Percentiles rank a stretch among this genome's conserved stretches.
Evolutionary conservation across 2,329 filamentous ascomycete species (phyloP).

Genomic region (Claviceps fusiformis): DNA sequence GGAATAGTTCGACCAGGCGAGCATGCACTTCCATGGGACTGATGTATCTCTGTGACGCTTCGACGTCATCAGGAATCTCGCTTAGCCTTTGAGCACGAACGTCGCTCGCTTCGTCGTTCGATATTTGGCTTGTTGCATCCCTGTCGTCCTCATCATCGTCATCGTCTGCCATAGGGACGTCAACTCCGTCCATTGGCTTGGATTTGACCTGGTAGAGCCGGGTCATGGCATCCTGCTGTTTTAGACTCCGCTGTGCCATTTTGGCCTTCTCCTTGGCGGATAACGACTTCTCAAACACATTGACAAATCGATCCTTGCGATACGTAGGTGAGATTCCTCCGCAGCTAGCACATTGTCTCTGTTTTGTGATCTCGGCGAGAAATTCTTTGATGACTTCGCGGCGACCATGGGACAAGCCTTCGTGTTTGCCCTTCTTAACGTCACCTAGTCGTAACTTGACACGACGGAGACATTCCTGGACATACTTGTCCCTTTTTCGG

Average conservation of each 20-base stretch:
- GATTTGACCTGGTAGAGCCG: slow-evolving; percentile 18
- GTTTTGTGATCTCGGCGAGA: slow-evolving; percentile 54
- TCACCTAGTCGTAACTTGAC: slow-evolving; percentile 37
- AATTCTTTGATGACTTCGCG: slow-evolving; percentile 70
- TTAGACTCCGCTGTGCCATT: slow-evolving; percentile 59
- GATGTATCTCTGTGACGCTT: slow-evolving; percentile 54
- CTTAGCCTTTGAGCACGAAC: slow-evolving; percentile 28
- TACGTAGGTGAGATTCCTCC: slow-evolving; percentile 65
- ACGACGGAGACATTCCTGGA: slow-evolving; percentile 54
- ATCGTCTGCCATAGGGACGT: slow-evolving; percentile 46
- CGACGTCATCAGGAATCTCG: background rate
- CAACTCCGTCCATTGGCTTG: slow-evolving; percentile 16
- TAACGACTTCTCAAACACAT: slow-evolving; percentile 80
- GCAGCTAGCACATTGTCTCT: slow-evolving; percentile 54
- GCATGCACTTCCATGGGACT: slow-evolving; percentile 73
- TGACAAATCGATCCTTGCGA: slow-evolving; percentile 81
- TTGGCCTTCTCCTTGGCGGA: slow-evolving; percentile 60
- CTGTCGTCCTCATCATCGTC: slow-evolving; percentile 10
- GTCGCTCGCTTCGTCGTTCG: slow-evolving; percentile 26
- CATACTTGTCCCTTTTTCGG: slow-evolving; percentile 49
- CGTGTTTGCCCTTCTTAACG: slow-evolving; percentile 57
- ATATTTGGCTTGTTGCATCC: slow-evolving; percentile 34
- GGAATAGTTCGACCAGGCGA: slow-evolving; percentile 65
- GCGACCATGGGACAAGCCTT: slow-evolving; percentile 66
- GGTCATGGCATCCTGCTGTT: slow-evolving; percentile 56